Conservation (phyloP, 129 eudicot species). For the Gnaphalium uliginosum region DNA sequence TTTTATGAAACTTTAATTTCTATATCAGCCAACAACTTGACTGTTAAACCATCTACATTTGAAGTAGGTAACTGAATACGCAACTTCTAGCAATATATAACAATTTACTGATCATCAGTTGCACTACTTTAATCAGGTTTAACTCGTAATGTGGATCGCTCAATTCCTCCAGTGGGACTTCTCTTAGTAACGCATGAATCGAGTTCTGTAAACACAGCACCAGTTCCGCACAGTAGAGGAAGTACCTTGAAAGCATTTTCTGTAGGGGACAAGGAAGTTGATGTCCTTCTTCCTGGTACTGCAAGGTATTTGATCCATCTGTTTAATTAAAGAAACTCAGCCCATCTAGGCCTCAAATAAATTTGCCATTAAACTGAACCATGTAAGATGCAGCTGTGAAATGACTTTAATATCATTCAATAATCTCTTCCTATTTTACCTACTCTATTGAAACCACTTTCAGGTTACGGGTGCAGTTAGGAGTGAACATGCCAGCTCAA, state of each 20-base stretch:
- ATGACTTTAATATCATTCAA: too few species aligned
- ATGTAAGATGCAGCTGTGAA: not conserved
- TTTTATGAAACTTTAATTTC: not conserved
- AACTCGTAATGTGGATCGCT: conserved; percentile 41
- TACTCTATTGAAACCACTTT: conserved; percentile 10
- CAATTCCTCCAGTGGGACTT: conserved; percentile 68
- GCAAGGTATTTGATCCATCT: conserved; percentile 56
- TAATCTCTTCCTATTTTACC: not conserved
- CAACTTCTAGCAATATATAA: not conserved
- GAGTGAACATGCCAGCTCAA: conserved; percentile 90
- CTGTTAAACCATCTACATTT: not conserved
- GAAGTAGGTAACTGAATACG: too few species aligned
- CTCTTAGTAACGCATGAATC: conserved; percentile 90
- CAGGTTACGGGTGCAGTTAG: conserved; percentile 81
- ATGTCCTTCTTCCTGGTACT: conserved; percentile 83
- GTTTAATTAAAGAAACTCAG: not conserved
- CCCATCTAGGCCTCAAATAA: not conserved
- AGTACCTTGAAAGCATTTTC: conserved; percentile 66
- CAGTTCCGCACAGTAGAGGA: conserved; percentile 85
- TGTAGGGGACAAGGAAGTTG: conserved; percentile 77
- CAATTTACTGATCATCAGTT: too few species aligned
- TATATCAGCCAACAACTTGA: not conserved
- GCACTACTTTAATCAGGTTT: conserved; percentile 28
- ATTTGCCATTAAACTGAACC: not conserved
- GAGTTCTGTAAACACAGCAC: conserved; percentile 60